Evolutionary conservation across 371 early-diverging fungal species (phyloP), one percentile per base, ranked within the genome.

Genomic region (Sporodiniella umbellata): DNA sequence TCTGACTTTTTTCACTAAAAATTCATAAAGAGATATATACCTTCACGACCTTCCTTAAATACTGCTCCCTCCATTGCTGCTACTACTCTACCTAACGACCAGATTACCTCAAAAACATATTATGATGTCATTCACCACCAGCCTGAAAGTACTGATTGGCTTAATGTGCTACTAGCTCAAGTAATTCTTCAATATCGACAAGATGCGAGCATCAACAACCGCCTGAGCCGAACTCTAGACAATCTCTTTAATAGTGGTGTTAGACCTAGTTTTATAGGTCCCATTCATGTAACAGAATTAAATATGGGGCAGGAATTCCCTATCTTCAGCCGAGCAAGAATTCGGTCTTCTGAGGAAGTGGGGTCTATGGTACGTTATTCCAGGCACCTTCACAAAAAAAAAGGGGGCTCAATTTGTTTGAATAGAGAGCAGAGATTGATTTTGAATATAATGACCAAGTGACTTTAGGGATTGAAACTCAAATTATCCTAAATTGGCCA

Each of bases 261-360:
- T n/a, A 77, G 84, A 28, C 93, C 95, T 7, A 79, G 81, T 26
- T 88, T 91, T 57, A 64, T 95, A 62, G 90, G 93, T 11, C 86
- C 79, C 23, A 88, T 96, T 48, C 75, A 84, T 51, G 91, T 96
- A 33, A 94, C 94, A 0, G 89, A 92, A 49, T 79, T 95, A 43
- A 88, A 88, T 23, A 66, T 96, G 30, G 97, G 97, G 0, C 88
- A 93, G 19, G 92, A 92, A 42, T 94, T 90, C 58, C 90, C 94
- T 12, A 81, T 88, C 17, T 75, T 96, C 31, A 81, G 82, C 35
- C 79, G 77, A 49, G 88, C 87, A 8, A 60, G 86, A 37, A 86
- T 91, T 42, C 63, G 85, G 50, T 82, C 83, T 18, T 85, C 86
- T 0, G 85, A 88, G 38, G 79, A 79, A n/a, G 72, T 79, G 23